Evolutionary conservation across 805 yeast genomes (phyloP), one percentile per base, ranked within the genome.

Genomic region (Blastobotrys peoriensis): DNA sequence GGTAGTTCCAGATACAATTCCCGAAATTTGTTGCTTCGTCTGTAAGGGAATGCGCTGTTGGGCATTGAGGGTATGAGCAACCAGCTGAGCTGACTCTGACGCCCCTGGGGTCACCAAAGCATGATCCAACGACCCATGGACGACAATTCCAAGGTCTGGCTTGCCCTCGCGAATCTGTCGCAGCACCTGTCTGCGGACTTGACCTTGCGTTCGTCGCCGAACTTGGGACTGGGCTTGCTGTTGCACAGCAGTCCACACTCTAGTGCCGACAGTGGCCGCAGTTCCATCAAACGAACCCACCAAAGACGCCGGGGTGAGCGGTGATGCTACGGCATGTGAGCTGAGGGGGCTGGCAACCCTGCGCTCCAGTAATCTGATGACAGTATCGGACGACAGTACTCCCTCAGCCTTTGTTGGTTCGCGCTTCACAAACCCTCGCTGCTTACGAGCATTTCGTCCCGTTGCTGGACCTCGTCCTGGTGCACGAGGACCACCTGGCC

Each of bases 1-100:
- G 19, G 46, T 43, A 37, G 48, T 46, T 20, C 55, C 53, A 9
- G 49, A 36, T 2, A 48, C 54, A 21, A 52, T 28, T 21, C 48
- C 44, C n/a, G 36, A 22, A 28, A 50, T 33, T 15, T 42, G 36
- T 13, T 13, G 15, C 38, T 47, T 50, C 15, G 47, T 41, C 5
- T 44, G 30, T 4, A 36, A 43, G 15, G 53, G 19, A 22, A 50
- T 15, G 2, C 46, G 23, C 8, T 20, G 5, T 33, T 50, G 49
- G 33, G 53, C 40, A 25, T 50, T 50, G 21, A 49, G 33, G 13
- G 40, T 9, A 33, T 46, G 46, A 17, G 45, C 40, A n/a, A 47
- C 20, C 18, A 36, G 37, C 17, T 22, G 22, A n/a, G 46, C 16
- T 8, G 30, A 8, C 30, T 25, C 30, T 8, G 30, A 25, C 10